phyloP scores from a whole-genome alignment of 371 early-diverging fungal species.

The Syncephalis plumigaleata region DNA sequence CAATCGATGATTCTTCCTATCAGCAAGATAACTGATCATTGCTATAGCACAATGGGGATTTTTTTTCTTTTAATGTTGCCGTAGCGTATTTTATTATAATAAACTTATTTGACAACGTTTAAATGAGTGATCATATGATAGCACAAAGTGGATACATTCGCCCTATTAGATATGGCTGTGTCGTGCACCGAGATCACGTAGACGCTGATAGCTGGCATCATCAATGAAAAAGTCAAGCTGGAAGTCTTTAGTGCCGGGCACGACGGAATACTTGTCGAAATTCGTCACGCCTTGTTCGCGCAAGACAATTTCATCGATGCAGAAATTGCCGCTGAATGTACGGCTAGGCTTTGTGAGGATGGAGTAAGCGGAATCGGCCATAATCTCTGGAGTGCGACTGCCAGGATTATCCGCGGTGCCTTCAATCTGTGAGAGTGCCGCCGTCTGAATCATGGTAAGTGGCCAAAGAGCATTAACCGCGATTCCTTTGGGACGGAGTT shows the following conservation, averaged over 20 bases:
- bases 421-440: constrained; percentile 40
- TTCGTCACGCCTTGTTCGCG: constrained; percentile 41
- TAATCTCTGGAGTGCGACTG: constrained; percentile 38
- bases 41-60: too few species aligned
- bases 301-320: constrained; percentile 53
- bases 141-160: too few species aligned
- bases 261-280: constrained; percentile 38
- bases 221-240: constrained; percentile 49
- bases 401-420: not conserved
- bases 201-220: constrained; percentile 18
- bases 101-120: too few species aligned
- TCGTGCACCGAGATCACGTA: not conserved
- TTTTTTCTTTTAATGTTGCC: too few species aligned
- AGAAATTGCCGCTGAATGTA: constrained; percentile 48
- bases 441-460: constrained; percentile 48
- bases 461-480: constrained; percentile 78
- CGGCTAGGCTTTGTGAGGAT: constrained; percentile 29
- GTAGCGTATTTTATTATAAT: too few species aligned
- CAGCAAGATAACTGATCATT: too few species aligned
- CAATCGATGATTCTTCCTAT: too few species aligned
- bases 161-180: too few species aligned
- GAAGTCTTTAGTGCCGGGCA: constrained; percentile 30
- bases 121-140: too few species aligned
- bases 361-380: constrained; percentile 64
- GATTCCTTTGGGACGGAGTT: constrained; percentile 38